Base-by-base conservation (phyloP, 139 green algal genomes). In the Diplosphaera chodatii region DNA sequence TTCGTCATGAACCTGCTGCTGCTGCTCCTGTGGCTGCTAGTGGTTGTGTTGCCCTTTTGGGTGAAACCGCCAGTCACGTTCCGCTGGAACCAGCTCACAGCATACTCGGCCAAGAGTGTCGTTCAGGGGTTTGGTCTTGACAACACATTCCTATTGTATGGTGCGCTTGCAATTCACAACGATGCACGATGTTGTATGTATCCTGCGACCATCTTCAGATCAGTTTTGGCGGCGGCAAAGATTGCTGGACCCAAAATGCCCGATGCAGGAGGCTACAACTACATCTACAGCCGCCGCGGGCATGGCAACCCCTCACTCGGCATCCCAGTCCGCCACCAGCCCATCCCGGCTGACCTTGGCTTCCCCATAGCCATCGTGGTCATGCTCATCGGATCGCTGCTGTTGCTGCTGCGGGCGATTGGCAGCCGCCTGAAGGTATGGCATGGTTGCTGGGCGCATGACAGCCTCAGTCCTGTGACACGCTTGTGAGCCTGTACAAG, bases 141-240 rank as follows among this genome's bases (percentile, higher is more conserved):
- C 32, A 62, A 72, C 68, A 83, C 74, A 32, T 83, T 78, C 70
- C 62, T 83, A 16, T 65, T 83, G 22, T 83, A 83, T 41, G 78
- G 78, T 78, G 28, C 21, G 59, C 59, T 28, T 28, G 22, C 22
- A 63, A 16, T 6, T 63, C 55, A 63, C n/a, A n/a, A n/a, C n/a
- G n/a, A n/a, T n/a, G n/a, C n/a, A n/a, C n/a, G n/a, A n/a, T n/a
- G n/a, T n/a, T n/a, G n/a, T n/a, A n/a, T n/a, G n/a, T n/a, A n/a
- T n/a, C n/a, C n/a, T n/a, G n/a, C n/a, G n/a, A n/a, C n/a, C n/a
- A n/a, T n/a, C n/a, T n/a, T n/a, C n/a, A n/a, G n/a, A n/a, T n/a
- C n/a, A n/a, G n/a, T n/a, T n/a, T n/a, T n/a, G 16, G 37, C 37
- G 6, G 37, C 6, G 6, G 37, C 37, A 48, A 20, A 10, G 6